These are phyloP conservation scores for Orbilia ellipsospora DNA, from an alignment of 2,329 filamentous ascomycete genomes.

Conservation along the genomic window DNA sequence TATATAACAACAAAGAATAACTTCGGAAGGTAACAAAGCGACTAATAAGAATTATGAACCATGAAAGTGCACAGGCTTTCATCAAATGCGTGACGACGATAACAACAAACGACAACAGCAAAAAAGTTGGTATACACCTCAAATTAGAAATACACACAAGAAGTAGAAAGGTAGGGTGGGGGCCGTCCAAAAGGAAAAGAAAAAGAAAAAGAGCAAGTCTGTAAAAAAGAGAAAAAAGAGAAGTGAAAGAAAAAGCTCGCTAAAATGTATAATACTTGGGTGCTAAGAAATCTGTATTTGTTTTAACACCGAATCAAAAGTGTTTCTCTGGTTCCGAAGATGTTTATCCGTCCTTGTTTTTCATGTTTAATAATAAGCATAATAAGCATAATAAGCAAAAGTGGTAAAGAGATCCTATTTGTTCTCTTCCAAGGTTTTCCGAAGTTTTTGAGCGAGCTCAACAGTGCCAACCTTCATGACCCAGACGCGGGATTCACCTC, in stretches of 20 bases:
- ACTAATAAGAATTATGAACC: background rate
- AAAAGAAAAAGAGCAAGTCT: background rate
- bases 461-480: constrained; percentile 57
- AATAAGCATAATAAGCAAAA: background rate
- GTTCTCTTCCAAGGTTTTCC: constrained; percentile 56
- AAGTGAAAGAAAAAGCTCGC: constrained; percentile 5
- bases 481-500: constrained; percentile 54
- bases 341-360: background rate
- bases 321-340: background rate
- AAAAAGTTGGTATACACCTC: constrained; percentile 6
- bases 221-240: constrained; percentile 5
- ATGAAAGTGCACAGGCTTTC: background rate
- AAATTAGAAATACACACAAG: constrained; percentile 17
- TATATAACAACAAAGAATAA: too few relatives aligned
- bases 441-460: constrained; percentile 55
- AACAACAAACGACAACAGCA: background rate
- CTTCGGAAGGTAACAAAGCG: background rate
- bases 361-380: background rate
- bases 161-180: background rate
- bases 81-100: background rate
- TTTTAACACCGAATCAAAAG: background rate
- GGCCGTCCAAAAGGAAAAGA: constrained; percentile 12
- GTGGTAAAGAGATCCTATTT: constrained; percentile 40
- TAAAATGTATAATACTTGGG: constrained; percentile 20
- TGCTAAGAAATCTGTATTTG: background rate